A percentile compares a stretch with the other conserved stretches of the same genome.
Conservation (phyloP, 345 rosid species). For the Syzygium jambos region DNA sequence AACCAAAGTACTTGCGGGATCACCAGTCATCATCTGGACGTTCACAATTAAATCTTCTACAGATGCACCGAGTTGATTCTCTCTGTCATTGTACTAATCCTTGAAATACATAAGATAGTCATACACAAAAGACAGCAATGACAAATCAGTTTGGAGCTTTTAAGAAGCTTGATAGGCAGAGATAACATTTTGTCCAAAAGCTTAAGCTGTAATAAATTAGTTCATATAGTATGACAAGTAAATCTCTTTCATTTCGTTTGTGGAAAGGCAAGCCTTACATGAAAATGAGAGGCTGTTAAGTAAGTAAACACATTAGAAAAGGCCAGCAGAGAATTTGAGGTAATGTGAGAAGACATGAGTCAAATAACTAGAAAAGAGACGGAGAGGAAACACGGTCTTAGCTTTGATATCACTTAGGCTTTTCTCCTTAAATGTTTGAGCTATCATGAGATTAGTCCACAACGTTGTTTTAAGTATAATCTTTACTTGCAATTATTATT, state of each 20-base stretch:
- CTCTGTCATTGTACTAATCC: not conserved
- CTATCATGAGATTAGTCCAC: not conserved
- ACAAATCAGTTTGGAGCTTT: not conserved
- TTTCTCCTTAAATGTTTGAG: not conserved
- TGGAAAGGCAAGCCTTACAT: too few species aligned
- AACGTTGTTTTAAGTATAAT: not conserved
- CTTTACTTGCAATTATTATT: not conserved
- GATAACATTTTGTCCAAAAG: not conserved
- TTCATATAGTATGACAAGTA: not conserved
- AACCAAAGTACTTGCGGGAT: not conserved
- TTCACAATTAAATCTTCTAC: too few species aligned
- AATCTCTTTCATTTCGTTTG: too few species aligned
- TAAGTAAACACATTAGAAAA: too few species aligned
- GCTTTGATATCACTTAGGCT: too few species aligned
- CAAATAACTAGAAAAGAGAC: too few species aligned
- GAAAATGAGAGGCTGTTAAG: too few species aligned
- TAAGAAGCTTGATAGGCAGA: not conserved
- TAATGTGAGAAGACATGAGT: too few species aligned
- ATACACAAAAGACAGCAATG: not conserved
- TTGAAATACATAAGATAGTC: not conserved
- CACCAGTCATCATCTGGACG: not conserved
- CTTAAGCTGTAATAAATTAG: not conserved
- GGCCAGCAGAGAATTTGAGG: too few species aligned
- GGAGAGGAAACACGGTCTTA: too few species aligned
- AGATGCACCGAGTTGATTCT: not conserved